Evolutionary conservation across 768 basidiomycete genomes (phyloP).

Genomic region (Lenzites betulinus): DNA sequence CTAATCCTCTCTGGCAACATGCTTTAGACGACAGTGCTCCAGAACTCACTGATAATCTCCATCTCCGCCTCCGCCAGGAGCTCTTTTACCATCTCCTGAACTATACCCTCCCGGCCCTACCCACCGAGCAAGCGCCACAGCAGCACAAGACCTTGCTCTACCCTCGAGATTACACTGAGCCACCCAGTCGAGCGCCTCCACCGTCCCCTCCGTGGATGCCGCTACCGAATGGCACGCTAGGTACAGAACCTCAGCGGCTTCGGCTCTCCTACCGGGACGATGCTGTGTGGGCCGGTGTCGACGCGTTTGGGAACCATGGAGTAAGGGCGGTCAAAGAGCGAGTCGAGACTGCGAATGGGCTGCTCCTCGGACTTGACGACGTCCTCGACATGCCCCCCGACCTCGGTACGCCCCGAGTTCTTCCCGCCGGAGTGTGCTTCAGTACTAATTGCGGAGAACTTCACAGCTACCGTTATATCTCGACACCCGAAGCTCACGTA

Average conservation of each 20-base stretch:
- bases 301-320: slow-evolving; percentile 81
- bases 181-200: slow-evolving; percentile 67
- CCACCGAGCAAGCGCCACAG: slow-evolving; percentile 42
- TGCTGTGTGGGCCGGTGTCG: slow-evolving; percentile 63
- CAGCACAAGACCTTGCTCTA: slow-evolving; percentile 68
- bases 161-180: slow-evolving; percentile 59
- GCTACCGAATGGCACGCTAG: slow-evolving; percentile 77
- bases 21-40: slow-evolving; percentile 41
- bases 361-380: slow-evolving; percentile 70
- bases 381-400: slow-evolving; percentile 76
- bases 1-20: slow-evolving; percentile 35
- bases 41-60: slow-evolving; percentile 71
- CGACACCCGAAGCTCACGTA: slow-evolving; percentile 67
- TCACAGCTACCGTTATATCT: slow-evolving; percentile 59
- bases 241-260: slow-evolving; percentile 79
- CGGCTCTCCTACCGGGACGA: slow-evolving; percentile 56
- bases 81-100: slow-evolving; percentile 95
- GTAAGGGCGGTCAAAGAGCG: slow-evolving; percentile 58
- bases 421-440: background rate
- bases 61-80: slow-evolving; percentile 83
- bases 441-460: background rate
- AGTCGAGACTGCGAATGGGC: slow-evolving; percentile 70
- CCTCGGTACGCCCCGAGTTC: slow-evolving; percentile 54
- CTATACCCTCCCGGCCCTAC: slow-evolving; percentile 56
- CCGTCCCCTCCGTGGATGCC: slow-evolving; percentile 88